Evolutionary conservation across 2,329 filamentous ascomycete genomes (phyloP), one percentile per base, ranked within the genome.

Genomic region (Sporothrix humicola): DNA sequence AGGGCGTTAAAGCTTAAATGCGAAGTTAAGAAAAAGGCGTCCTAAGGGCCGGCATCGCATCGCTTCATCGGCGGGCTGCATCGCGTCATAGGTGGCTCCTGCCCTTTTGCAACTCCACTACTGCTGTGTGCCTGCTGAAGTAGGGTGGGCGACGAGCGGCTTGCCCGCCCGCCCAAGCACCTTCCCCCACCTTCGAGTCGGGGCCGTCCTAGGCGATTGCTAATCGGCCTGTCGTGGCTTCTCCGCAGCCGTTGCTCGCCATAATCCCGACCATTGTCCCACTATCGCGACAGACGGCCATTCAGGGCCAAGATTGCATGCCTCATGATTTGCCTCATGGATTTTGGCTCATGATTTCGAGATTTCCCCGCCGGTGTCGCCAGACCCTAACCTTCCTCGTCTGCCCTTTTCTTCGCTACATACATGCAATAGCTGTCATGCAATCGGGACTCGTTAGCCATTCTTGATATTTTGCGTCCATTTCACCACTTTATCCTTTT

Each of bases 31-130:
- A 52, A 66, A 37, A 44, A 71, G 8, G 13, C 52, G 54, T 13
- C 44, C 13, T 13, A 52, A 15, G 12, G 58, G 26, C 59, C 26
- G 59, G 26, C 58, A 66, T 58, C 54, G 50, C 71, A 69, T 73
- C 68, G 69, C 72, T 73, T 71, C 72, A 73, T 73, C 42, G 37
- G 23, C n/a, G 44, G 72, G 59, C 72, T 44, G 68, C 68, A 73
- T 73, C 72, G 44, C 72, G 72, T 68, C 72, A 73, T 73, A 31
- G 70, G 44, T 56, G 56, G 37, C 20, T 42, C 48, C 17, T 20
- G 37, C 42, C 61, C 20, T 20, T 20, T 26, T 48, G 42, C 61
- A 15, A n/a, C 61, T 23, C 7, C 58, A 61, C 26, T 8, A 61
- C 26, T 8, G 58, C n/a, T 54, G 50, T 37, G 17, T 7, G 31